Percentiles rank a stretch among this genome's conserved stretches.
These are phyloP conservation scores for Mimosa bimucronata DNA, from an alignment of 306 rosid species.

Conservation along the genomic window DNA sequence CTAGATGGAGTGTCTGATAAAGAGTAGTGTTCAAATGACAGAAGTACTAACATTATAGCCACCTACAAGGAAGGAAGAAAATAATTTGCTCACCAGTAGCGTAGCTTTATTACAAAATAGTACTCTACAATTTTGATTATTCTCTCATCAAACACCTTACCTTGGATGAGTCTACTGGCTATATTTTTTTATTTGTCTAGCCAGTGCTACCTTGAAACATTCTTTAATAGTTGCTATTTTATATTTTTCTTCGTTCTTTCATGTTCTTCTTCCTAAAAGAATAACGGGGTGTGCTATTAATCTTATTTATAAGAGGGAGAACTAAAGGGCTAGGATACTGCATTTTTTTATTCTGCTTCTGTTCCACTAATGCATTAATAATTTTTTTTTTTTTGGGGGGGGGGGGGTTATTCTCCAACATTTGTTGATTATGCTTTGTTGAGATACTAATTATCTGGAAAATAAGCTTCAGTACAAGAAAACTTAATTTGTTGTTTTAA, in stretches of 20 bases:
- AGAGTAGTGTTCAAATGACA: constrained; percentile 35
- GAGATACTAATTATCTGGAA: background rate
- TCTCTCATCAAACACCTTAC: constrained; percentile 6
- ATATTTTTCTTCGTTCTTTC: background rate
- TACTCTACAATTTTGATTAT: constrained; percentile 2
- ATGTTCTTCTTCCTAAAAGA: background rate
- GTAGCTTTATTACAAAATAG: constrained; percentile 23
- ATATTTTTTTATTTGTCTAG: constrained; percentile 23
- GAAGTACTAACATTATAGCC: constrained; percentile 14
- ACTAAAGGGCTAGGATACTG: background rate
- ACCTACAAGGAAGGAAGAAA: constrained; percentile 15
- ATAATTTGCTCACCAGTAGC: constrained; percentile 25
- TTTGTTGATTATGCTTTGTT: constrained; percentile 2
- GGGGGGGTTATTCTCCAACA: background rate
- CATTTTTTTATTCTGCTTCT: constrained; percentile 10
- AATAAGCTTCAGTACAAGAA: background rate
- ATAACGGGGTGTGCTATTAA: constrained; percentile 25
- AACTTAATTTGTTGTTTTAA: background rate
- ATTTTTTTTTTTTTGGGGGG: too few species aligned
- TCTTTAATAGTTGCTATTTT: background rate
- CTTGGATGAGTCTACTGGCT: background rate
- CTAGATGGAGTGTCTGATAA: constrained; percentile 43
- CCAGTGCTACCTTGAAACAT: constrained; percentile 17
- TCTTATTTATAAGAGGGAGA: background rate
- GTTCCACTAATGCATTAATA: background rate